These are phyloP conservation scores for Fusarium penzigii DNA, from an alignment of 2,329 filamentous ascomycete species.

Conservation along the genomic window DNA sequence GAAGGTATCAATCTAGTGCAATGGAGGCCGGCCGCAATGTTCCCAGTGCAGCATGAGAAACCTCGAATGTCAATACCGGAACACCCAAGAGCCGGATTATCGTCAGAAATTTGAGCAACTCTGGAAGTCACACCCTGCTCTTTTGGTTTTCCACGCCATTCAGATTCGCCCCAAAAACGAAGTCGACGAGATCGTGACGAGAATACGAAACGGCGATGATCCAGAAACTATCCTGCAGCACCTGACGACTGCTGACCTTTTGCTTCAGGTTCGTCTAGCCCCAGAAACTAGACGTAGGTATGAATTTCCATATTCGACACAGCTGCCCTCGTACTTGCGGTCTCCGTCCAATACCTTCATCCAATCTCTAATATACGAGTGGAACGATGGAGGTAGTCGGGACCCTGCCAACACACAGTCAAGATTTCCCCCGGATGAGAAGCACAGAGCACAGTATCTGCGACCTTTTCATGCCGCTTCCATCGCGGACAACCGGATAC, in stretches of 20 bases:
- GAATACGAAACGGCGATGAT: constrained; percentile 13
- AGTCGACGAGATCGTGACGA: constrained; percentile 10
- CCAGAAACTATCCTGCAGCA: constrained; percentile 4
- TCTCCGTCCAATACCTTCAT: neutral
- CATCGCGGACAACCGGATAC: constrained; percentile 33
- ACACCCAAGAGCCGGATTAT: neutral
- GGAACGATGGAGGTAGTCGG: neutral
- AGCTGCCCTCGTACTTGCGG: neutral
- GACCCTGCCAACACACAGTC: neutral
- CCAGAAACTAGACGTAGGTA: neutral
- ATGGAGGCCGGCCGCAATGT: neutral
- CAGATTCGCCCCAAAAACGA: constrained; percentile 12
- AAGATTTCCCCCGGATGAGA: neutral
- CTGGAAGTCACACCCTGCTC: constrained; percentile 2
- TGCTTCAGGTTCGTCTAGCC: neutral
- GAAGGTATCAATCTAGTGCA: neutral
- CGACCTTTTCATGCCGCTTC: constrained; percentile 2
- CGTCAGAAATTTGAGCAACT: constrained; percentile 2
- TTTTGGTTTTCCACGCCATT: constrained; percentile 4
- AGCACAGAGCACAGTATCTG: neutral
- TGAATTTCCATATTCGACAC: neutral
- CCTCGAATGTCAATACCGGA: neutral
- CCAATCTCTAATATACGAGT: constrained; percentile 6
- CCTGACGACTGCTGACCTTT: constrained; percentile 8
- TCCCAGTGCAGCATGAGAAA: neutral